phyloP scores from a whole-genome alignment of 202 grass and related monocot species.

The Saccharum hybrid region DNA sequence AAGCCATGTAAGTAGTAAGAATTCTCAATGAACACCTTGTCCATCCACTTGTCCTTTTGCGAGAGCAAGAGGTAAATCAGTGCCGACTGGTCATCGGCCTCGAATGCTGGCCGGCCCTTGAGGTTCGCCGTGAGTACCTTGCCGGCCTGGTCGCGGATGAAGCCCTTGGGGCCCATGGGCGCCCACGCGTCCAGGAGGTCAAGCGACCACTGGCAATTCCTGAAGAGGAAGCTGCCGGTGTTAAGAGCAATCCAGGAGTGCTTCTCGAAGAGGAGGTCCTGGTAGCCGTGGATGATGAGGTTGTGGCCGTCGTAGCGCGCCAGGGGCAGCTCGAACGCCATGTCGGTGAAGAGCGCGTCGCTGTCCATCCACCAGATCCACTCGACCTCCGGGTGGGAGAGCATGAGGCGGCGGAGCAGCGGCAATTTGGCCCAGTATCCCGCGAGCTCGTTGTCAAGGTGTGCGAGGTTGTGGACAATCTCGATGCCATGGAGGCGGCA shows the following conservation, averaged over 20 bases:
- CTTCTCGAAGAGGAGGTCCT: slow-evolving; percentile 81
- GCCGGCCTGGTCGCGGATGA: slow-evolving; percentile 64
- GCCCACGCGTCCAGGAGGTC: slow-evolving; percentile 88
- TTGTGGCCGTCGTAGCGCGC: slow-evolving; percentile 64
- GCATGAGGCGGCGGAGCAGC: slow-evolving; percentile 83
- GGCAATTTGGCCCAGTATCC: slow-evolving; percentile 97
- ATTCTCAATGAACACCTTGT: slow-evolving; percentile 87
- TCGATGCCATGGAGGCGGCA: slow-evolving; percentile 91
- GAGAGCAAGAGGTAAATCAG: slow-evolving; percentile 83
- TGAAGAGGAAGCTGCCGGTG: slow-evolving; percentile 90
- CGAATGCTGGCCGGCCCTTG: slow-evolving; percentile 80
- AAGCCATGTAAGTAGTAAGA: slow-evolving; percentile 91
- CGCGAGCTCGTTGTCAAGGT: slow-evolving; percentile 80
- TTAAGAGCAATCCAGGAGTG: slow-evolving; percentile 95
- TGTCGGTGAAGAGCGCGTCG: slow-evolving; percentile 96
- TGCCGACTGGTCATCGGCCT: slow-evolving; percentile 93
- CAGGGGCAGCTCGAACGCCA: slow-evolving; percentile 92
- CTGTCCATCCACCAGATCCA: slow-evolving; percentile 99
- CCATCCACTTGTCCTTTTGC: slow-evolving; percentile 77
- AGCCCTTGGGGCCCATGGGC: slow-evolving; percentile 85
- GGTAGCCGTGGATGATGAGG: slow-evolving; percentile 93
- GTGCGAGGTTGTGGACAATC: slow-evolving; percentile 91
- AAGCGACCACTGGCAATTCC: slow-evolving; percentile 95
- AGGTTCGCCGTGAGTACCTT: slow-evolving; percentile 80
- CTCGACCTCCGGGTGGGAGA: slow-evolving; percentile 93